These are phyloP conservation scores for Candida ortonii DNA, from an alignment of 805 yeast genomes.

Conservation along the genomic window DNA sequence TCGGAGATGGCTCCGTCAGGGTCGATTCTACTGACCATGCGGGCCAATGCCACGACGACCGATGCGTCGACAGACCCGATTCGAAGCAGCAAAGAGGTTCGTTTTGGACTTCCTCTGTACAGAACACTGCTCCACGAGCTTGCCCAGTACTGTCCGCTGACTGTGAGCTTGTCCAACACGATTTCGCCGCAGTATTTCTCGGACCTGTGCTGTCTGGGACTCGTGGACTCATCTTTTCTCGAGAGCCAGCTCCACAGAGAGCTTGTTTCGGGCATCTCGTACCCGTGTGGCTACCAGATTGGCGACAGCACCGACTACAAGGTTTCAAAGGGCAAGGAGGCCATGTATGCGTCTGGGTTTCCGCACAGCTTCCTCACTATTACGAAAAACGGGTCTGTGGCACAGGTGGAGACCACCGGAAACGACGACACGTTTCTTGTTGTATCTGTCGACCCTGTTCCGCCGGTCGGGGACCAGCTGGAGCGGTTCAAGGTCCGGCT, in stretches of 20 bases:
- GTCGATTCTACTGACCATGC: slow-evolving; percentile 33
- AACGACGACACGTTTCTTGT: slow-evolving; percentile 48
- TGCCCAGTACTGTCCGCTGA: slow-evolving; percentile 43
- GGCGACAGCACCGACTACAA: slow-evolving; percentile 18
- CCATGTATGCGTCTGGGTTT: slow-evolving; percentile 41
- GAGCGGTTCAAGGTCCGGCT: slow-evolving; percentile 2
- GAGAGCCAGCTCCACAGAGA: slow-evolving; percentile 53
- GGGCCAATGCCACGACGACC: slow-evolving; percentile 37
- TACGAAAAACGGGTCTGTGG: slow-evolving; percentile 46
- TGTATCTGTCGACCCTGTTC: slow-evolving; percentile 29
- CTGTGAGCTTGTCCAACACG: slow-evolving; percentile 45
- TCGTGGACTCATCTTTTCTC: slow-evolving; percentile 40
- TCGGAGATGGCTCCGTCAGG: slow-evolving; percentile 7
- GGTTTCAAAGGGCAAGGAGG: slow-evolving; percentile 40
- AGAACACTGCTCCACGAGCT: slow-evolving; percentile 39
- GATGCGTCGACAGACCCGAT: slow-evolving; percentile 18
- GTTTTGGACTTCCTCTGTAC: slow-evolving; percentile 40
- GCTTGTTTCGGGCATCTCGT: slow-evolving; percentile 48
- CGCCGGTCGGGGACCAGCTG: slow-evolving; percentile 1
- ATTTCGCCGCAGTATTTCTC: slow-evolving; percentile 50
- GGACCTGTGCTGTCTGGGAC: slow-evolving; percentile 45
- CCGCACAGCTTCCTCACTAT: slow-evolving; percentile 48
- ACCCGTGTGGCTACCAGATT: slow-evolving; percentile 45
- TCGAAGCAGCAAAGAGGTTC: slow-evolving; percentile 28
- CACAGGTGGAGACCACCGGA: slow-evolving; percentile 49